These are phyloP conservation scores for Beauveria australis DNA, from an alignment of 2,329 filamentous ascomycete species.

Conservation along the genomic window DNA sequence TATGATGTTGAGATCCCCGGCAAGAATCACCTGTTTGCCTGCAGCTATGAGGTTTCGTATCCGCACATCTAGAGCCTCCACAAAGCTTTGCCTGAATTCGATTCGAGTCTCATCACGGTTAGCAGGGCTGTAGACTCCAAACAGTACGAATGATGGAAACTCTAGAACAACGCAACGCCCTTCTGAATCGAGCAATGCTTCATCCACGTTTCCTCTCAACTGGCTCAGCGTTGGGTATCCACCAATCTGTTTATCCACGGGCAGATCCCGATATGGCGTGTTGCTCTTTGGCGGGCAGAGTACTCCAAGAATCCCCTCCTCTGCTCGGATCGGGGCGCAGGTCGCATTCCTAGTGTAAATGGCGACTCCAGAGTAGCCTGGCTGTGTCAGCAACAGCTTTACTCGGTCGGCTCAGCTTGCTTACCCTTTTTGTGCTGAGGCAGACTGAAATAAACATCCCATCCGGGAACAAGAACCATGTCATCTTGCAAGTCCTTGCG, in stretches of 20 bases:
- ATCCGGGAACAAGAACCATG: slow-evolving; percentile 89
- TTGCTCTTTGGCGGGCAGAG: slow-evolving; percentile 65
- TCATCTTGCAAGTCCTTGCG: slow-evolving; percentile 86
- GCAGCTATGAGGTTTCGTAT: slow-evolving; percentile 72
- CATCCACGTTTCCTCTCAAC: slow-evolving; percentile 56
- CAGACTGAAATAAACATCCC: slow-evolving; percentile 94
- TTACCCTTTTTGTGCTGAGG: slow-evolving; percentile 88
- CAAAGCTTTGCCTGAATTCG: slow-evolving; percentile 72
- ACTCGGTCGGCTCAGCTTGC: background rate
- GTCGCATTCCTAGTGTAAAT: slow-evolving; percentile 86
- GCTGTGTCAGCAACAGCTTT: background rate
- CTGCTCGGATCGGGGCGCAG: slow-evolving; percentile 79
- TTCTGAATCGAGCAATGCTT: slow-evolving; percentile 73
- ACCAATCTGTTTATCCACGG: slow-evolving; percentile 68
- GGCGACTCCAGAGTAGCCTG: slow-evolving; percentile 90
- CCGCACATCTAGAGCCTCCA: slow-evolving; percentile 71
- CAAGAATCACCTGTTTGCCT: slow-evolving; percentile 79
- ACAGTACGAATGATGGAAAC: slow-evolving; percentile 87
- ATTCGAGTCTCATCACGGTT: slow-evolving; percentile 77
- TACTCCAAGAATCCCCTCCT: slow-evolving; percentile 86
- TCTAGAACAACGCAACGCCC: slow-evolving; percentile 86
- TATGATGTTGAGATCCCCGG: slow-evolving; percentile 81
- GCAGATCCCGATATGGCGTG: slow-evolving; percentile 65
- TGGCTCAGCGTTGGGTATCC: slow-evolving; percentile 73
- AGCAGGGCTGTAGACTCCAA: slow-evolving; percentile 88